Base-by-base conservation (phyloP, 2,329 filamentous ascomycete species). In the Talaromyces islandicus region DNA sequence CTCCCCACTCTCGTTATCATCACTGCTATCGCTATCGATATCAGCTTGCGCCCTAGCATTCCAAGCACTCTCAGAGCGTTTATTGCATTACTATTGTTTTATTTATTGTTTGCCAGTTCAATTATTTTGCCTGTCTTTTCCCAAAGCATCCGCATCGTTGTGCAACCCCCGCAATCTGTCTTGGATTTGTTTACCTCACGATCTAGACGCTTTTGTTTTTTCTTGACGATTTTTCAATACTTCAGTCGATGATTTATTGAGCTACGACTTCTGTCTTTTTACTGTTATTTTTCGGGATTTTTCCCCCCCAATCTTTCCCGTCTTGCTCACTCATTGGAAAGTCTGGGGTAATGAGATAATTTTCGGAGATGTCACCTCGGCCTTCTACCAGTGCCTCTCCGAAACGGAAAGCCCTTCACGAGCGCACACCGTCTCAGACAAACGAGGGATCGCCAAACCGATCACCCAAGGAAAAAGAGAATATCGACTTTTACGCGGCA, bases 351-450 rank as follows among this genome's bases (percentile, higher is more conserved):
- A 56, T 61, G 52, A 19, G 9, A 56, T 29, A 27, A 17, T 52
- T 7, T 43, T 53, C 7, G 29, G 51, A 27, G 17, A 62, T 59
- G 60, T 59, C 60, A n/a, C 41, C 56, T 19, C 56, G 56, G 60
- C 50, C 60, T 10, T 62, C 70, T 48, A 63, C 71, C 43, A 67
- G 65, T 46, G 64, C 69, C 48, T 72, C 75, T 54, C 72, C 75
- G 35, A 70, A 65, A 66, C 71, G 78, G 64, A 73, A 71, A 65
- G 74, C 75, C 60, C 73, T 80, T 57, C 75, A 78, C 68, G 78
- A 80, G 68, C 75, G 77, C 63, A 77, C 70, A 25, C 71, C 73
- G 43, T 80, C 78, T 30, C 75, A 80, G 59, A 73, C 72, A 51
- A 81, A 81, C 63, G 73, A 78, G 66, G 65, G 67, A 58, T 65